Base-by-base conservation (phyloP, 2,329 filamentous ascomycete species). In the Orbilia oligospora region DNA sequence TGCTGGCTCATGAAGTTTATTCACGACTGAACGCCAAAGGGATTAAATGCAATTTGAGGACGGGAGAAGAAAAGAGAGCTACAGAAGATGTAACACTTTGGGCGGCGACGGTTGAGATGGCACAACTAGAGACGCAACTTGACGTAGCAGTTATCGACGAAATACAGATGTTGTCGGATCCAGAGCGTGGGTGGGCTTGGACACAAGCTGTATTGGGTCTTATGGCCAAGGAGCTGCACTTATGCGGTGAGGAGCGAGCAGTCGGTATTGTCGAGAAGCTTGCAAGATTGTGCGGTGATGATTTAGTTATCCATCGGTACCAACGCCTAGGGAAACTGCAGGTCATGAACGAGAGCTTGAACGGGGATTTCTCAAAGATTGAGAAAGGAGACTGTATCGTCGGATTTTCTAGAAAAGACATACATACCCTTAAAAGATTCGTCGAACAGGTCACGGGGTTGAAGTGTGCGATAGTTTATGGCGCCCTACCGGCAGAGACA, bases 101-200 rank as follows among this genome's bases (percentile, higher is more conserved):
- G 72, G 95, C 93, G 83, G 97, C 96, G 83, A 99, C 96, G 0
- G 96, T 99, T 2, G 96, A 99, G 84, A 99, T 99, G 91, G 88
- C 91, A 24, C 88, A 88, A 5, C 83, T 87, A n/a, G 88, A 86
- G 81, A 81, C 85, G 3, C 83, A 84, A 1, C 90, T 93, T 33
- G 95, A 98, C 49, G 94, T 99, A 41, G 95, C 93, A 0, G 95
- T 99, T 81, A 95, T 99, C 80, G 96, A 99, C 83, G 96, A 99
- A 86, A 98, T 99, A 72, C 96, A 99, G 85, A 98, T 99, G 96
- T 93, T 99, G 81, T 91, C 90, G 16, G 91, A 94, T 82, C 80
- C 84, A 0, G 89, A 93, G 0, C 91, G 96, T 81, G 96, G 97
- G 0, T 97, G 92, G 91, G 94, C 94, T 1, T 99, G 96, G 96